A percentile compares a stretch with the other conserved stretches of the same genome.
Conservation (phyloP, 2,329 filamentous ascomycete species). For the Dothiorella sarmentorum region DNA sequence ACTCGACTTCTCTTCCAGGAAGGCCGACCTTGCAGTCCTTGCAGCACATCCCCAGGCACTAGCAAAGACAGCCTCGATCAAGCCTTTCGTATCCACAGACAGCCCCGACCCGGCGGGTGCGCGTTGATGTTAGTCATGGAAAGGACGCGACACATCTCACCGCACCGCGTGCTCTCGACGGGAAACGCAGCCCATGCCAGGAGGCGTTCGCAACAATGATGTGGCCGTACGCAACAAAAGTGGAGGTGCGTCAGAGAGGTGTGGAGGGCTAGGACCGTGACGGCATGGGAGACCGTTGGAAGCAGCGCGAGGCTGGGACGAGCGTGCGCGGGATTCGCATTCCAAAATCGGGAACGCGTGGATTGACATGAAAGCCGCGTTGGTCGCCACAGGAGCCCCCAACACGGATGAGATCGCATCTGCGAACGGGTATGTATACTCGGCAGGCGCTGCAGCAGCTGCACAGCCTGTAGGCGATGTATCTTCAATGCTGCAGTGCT, state of each 20-base stretch:
- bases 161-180: constrained; percentile 1
- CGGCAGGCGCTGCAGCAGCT: background rate
- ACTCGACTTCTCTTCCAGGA: constrained; percentile 20
- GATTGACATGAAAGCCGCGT: constrained; percentile 14
- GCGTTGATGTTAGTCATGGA: constrained; percentile 16
- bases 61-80: constrained; percentile 11
- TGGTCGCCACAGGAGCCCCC: background rate
- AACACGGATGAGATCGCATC: constrained; percentile 7
- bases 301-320: constrained; percentile 16
- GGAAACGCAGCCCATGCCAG: background rate
- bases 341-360: constrained; percentile 18
- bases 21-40: constrained; percentile 16
- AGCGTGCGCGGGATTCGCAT: constrained; percentile 15
- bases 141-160: constrained; percentile 6
- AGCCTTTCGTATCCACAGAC: background rate
- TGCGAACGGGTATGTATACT: constrained; percentile 6
- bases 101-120: background rate
- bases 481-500: background rate
- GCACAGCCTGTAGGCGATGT: background rate
- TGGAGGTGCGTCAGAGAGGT: constrained; percentile 25
- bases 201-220: constrained; percentile 8
- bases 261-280: constrained; percentile 27
- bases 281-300: constrained; percentile 16
- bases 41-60: constrained; percentile 11
- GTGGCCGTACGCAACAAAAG: constrained; percentile 23